phyloP scores from a whole-genome alignment of 2,329 filamentous ascomycete species.

The Nigrospora osmanthi region DNA sequence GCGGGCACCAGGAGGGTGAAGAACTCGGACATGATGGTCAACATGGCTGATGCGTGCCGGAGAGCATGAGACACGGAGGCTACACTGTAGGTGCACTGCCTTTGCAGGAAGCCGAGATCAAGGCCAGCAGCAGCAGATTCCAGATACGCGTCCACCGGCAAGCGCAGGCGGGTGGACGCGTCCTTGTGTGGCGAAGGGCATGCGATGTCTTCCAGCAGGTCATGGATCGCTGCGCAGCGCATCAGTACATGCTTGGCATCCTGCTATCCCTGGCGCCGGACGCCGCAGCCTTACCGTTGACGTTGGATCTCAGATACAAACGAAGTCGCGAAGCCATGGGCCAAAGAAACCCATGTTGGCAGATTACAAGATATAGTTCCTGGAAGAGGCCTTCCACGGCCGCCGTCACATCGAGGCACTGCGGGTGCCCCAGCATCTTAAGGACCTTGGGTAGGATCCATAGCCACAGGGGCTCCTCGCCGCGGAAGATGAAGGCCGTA shows the following conservation, averaged over 20 bases:
- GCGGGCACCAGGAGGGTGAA: slow-evolving; percentile 23
- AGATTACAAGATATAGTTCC: slow-evolving; percentile 36
- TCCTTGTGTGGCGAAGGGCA: slow-evolving; percentile 18
- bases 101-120: slow-evolving; percentile 10
- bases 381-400: slow-evolving; percentile 47
- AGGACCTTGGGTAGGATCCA: slow-evolving; percentile 56
- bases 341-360: slow-evolving; percentile 39
- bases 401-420: slow-evolving; percentile 37
- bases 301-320: slow-evolving; percentile 39
- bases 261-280: too few species aligned
- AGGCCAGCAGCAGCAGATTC: slow-evolving; percentile 9
- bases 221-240: slow-evolving; percentile 11
- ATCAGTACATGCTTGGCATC: slow-evolving; percentile 8
- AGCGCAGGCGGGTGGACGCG: slow-evolving; percentile 16
- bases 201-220: slow-evolving; percentile 17
- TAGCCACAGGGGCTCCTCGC: slow-evolving; percentile 55
- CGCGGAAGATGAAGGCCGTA: slow-evolving; percentile 39
- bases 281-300: slow-evolving; percentile 31
- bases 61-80: slow-evolving; percentile 32
- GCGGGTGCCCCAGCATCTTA: slow-evolving; percentile 44
- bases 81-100: slow-evolving; percentile 32
- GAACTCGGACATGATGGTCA: slow-evolving; percentile 33
- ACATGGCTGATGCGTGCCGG: slow-evolving; percentile 35
- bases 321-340: slow-evolving; percentile 33
- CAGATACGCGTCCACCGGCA: slow-evolving; percentile 32